Percentiles rank a stretch among this genome's conserved stretches.
phyloP scores from a whole-genome alignment of 2,329 filamentous ascomycete species.

The Penicillium sp. region DNA sequence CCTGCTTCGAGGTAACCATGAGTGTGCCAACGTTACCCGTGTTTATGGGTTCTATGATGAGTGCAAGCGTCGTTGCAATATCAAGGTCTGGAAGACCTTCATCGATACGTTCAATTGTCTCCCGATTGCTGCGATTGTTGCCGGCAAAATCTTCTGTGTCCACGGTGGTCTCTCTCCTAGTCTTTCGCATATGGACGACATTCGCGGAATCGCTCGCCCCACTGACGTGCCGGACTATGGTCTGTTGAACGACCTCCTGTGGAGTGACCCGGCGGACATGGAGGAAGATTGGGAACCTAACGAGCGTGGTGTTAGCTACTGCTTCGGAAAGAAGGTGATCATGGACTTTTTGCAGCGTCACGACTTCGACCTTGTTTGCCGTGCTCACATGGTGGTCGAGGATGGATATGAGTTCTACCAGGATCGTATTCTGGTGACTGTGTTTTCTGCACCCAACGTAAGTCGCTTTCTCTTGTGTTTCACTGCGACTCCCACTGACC shows the following conservation, averaged over 20 bases:
- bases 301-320: conserved; percentile 94
- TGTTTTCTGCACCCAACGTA: conserved; percentile 96
- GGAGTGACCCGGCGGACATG: conserved; percentile 98
- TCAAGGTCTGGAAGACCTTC: conserved; percentile 98
- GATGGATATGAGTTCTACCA: conserved; percentile 99
- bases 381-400: conserved; percentile 98
- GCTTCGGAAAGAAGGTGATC: conserved; percentile 97
- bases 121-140: conserved; percentile 93
- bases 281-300: conserved; percentile 98
- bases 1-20: conserved; percentile 88
- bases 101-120: conserved; percentile 95
- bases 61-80: conserved; percentile 92
- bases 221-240: conserved; percentile 98
- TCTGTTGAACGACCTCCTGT: conserved; percentile 87
- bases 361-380: conserved; percentile 95
- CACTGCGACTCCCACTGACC: conserved; percentile 19
- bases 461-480: conserved; percentile 42
- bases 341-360: conserved; percentile 91
- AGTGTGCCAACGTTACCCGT: conserved; percentile 92
- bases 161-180: conserved; percentile 92
- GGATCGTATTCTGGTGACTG: conserved; percentile 88
- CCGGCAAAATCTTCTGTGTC: conserved; percentile 96
- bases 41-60: conserved; percentile 99
- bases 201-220: conserved; percentile 88
- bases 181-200: conserved; percentile 96